Conservation (phyloP, 176 grass and related monocot genomes). For the Tuctoria greenei region DNA sequence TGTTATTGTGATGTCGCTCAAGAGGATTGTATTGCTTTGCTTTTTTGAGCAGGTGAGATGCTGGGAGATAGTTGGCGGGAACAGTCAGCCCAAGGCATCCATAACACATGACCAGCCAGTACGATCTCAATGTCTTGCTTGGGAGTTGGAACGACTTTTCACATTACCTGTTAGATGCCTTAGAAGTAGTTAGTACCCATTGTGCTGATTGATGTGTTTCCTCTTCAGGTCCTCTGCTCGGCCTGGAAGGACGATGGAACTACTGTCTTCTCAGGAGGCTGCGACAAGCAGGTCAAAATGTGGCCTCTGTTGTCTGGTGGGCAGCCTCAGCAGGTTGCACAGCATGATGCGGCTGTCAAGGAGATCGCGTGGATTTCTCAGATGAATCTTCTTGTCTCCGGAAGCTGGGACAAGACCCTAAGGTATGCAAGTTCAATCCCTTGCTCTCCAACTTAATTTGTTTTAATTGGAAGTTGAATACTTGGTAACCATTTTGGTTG, state of each 20-base stretch:
- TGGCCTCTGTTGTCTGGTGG: constrained; percentile 87
- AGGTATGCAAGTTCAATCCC: constrained; percentile 35
- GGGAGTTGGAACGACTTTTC: not conserved
- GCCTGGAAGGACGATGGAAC: constrained; percentile 95
- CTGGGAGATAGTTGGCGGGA: constrained; percentile 85
- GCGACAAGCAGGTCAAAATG: constrained; percentile 92
- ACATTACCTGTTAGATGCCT: not conserved
- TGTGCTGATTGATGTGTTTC: constrained; percentile 31
- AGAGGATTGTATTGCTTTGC: not conserved
- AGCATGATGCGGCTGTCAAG: constrained; percentile 88
- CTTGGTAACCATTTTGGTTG: not conserved
- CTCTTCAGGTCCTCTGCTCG: constrained; percentile 76
- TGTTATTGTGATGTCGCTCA: not conserved
- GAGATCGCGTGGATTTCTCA: constrained; percentile 83
- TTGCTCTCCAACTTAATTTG: not conserved
- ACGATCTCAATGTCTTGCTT: constrained; percentile 26
- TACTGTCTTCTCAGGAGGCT: constrained; percentile 86
- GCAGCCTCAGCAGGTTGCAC: constrained; percentile 69
- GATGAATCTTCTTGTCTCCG: constrained; percentile 92
- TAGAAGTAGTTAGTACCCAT: not conserved
- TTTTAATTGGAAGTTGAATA: not conserved
- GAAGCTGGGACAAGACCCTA: constrained; percentile 93
- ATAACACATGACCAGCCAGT: constrained; percentile 93
- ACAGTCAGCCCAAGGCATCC: constrained; percentile 84
- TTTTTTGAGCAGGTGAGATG: constrained; percentile 69